Conservation (phyloP, 257 asterid species). For the Fraxinus quadrangulata region DNA sequence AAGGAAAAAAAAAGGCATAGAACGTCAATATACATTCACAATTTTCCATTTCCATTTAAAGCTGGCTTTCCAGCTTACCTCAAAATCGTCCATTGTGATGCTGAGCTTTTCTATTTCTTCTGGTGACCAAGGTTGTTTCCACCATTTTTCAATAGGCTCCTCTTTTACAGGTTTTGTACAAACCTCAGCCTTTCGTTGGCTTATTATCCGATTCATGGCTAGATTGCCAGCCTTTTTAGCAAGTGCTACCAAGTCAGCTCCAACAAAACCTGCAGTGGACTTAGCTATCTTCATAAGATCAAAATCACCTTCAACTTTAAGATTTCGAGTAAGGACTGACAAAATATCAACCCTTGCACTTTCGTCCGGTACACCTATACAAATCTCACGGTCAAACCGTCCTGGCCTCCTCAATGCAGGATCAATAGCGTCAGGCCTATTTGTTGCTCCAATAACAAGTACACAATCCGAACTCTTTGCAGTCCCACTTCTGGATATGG, state of each 20-base stretch:
- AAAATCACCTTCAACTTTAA: constrained; percentile 77
- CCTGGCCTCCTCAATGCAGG: constrained; percentile 94
- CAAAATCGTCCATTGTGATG: constrained; percentile 82
- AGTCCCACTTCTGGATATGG: constrained; percentile 33
- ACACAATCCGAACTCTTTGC: constrained; percentile 45
- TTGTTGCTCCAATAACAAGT: constrained; percentile 89
- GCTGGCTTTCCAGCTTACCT: constrained; percentile 35
- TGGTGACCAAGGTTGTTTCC: constrained; percentile 63
- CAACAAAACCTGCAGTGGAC: constrained; percentile 84
- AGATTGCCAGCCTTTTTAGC: constrained; percentile 77
- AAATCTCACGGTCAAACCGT: constrained; percentile 84
- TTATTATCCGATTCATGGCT: constrained; percentile 80
- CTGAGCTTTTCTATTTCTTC: constrained; percentile 62
- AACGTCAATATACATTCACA: too few species aligned
- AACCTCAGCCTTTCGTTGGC: constrained; percentile 46
- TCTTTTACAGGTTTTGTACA: constrained; percentile 28
- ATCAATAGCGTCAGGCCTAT: constrained; percentile 87
- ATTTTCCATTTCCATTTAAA: too few species aligned
- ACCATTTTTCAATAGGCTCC: constrained; percentile 57
- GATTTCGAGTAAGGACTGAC: constrained; percentile 54
- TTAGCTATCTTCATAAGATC: constrained; percentile 81
- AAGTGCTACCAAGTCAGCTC: constrained; percentile 84
- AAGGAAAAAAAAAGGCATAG: too few species aligned
- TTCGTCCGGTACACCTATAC: constrained; percentile 81
- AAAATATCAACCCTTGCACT: constrained; percentile 69